Conservation (phyloP, 495 filamentous ascomycete species). For the Neurospora sp. region DNA sequence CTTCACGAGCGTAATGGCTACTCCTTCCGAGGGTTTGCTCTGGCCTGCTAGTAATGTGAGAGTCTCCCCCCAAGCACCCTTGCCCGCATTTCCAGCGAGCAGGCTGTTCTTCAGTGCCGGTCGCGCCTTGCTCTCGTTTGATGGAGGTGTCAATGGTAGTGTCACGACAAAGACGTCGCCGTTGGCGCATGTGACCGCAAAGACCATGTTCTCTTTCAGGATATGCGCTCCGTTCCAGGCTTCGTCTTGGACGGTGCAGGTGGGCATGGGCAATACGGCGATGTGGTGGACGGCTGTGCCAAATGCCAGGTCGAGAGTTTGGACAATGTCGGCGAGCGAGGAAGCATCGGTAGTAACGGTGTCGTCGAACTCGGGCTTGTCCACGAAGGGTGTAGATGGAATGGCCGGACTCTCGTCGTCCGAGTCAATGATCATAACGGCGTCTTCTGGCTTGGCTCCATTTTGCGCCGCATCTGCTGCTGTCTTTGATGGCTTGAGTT, state of each 20-base stretch:
- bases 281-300: slow-evolving; percentile 52
- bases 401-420: slow-evolving; percentile 52
- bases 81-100: slow-evolving; percentile 35
- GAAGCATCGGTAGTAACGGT: slow-evolving; percentile 30
- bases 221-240: slow-evolving; percentile 50
- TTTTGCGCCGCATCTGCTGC: slow-evolving; percentile 28
- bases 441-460: slow-evolving; percentile 36
- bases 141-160: slow-evolving; percentile 64
- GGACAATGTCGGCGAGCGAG: slow-evolving; percentile 41
- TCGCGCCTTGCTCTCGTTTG: slow-evolving; percentile 44
- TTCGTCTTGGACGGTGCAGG: slow-evolving; percentile 32
- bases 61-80: slow-evolving; percentile 52
- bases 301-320: slow-evolving; percentile 57
- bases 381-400: slow-evolving; percentile 19
- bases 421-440: slow-evolving; percentile 69
- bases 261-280: slow-evolving; percentile 45
- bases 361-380: slow-evolving; percentile 42
- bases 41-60: slow-evolving; percentile 48
- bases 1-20: slow-evolving; percentile 57
- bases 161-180: slow-evolving; percentile 57
- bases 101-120: slow-evolving; percentile 35
- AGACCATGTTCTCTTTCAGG: slow-evolving; percentile 54
- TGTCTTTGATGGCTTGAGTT: slow-evolving; percentile 40
- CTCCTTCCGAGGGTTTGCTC: slow-evolving; percentile 48
- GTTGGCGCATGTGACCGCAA: slow-evolving; percentile 62